phyloP scores from a whole-genome alignment of 1,139 yeast species.

The Protomyces gravidus region DNA sequence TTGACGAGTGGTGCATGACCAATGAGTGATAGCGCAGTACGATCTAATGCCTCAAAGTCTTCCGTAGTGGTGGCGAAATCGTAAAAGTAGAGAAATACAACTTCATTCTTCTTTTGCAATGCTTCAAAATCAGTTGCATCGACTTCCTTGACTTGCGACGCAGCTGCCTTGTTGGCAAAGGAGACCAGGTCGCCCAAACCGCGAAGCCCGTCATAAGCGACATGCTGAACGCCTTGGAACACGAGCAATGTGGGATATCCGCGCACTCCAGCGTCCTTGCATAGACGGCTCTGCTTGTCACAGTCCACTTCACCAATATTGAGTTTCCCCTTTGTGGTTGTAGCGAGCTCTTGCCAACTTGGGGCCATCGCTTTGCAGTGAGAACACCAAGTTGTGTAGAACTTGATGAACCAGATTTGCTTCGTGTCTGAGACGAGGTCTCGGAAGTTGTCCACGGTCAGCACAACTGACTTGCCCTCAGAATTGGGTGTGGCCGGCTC shows the following conservation, averaged over 20 bases:
- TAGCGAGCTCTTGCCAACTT: constrained; percentile 43
- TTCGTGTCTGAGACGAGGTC: constrained; percentile 34
- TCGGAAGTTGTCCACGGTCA: constrained; percentile 33
- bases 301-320: constrained; percentile 47
- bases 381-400: constrained; percentile 44
- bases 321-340: constrained; percentile 38
- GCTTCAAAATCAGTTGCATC: constrained; percentile 37
- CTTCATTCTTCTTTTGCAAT: constrained; percentile 35
- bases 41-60: constrained; percentile 44
- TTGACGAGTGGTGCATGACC: constrained; percentile 42
- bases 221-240: constrained; percentile 39
- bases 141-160: constrained; percentile 38
- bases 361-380: constrained; percentile 43
- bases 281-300: constrained; percentile 39
- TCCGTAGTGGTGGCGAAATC: constrained; percentile 43
- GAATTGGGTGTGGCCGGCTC: constrained; percentile 30
- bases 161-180: constrained; percentile 40
- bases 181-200: constrained; percentile 40
- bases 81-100: constrained; percentile 42
- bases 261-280: constrained; percentile 39
- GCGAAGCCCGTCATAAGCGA: constrained; percentile 41
- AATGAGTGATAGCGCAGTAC: constrained; percentile 40
- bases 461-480: constrained; percentile 34
- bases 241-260: constrained; percentile 40
- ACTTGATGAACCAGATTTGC: constrained; percentile 45